Percentiles rank a stretch among this genome's conserved stretches.
phyloP scores from a whole-genome alignment of 768 basidiomycete genomes.

The Megacollybia marginata region DNA sequence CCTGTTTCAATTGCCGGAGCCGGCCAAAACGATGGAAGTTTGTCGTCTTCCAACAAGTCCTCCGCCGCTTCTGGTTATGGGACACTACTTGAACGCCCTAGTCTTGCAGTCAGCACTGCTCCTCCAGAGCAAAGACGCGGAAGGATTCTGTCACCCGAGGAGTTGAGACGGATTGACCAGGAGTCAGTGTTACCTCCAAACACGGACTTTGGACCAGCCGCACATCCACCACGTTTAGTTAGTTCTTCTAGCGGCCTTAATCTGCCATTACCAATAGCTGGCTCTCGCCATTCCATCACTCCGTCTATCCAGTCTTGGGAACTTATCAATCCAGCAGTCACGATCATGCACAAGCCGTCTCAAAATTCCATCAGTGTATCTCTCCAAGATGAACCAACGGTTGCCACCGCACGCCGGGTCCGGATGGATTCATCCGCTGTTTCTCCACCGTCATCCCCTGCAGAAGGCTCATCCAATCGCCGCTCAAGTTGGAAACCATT shows the following conservation, averaged over 20 bases:
- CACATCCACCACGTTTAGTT: conserved; percentile 27
- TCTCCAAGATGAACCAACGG: conserved; percentile 26
- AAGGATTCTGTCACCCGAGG: conserved; percentile 27
- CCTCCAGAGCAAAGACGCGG: conserved; percentile 8
- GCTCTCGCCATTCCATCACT: too few relatives aligned
- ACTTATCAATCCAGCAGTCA: too few relatives aligned
- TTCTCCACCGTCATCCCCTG: conserved; percentile 10
- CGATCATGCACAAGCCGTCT: too few relatives aligned
- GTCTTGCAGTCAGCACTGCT: too few relatives aligned
- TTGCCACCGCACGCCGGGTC: conserved; percentile 48
- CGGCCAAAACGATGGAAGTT: too few relatives aligned
- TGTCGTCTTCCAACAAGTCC: too few relatives aligned
- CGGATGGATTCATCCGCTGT: conserved; percentile 16
- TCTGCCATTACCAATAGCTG: conserved; percentile 1
- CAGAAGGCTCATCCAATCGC: conserved; percentile 18
- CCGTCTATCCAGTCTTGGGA: too few relatives aligned
- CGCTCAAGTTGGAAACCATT: conserved; percentile 27
- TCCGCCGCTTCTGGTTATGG: too few relatives aligned
- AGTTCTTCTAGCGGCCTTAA: conserved; percentile 20
- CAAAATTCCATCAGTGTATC: not conserved
- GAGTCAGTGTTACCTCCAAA: not conserved
- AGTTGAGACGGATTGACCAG: conserved; percentile 18
- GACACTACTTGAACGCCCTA: too few relatives aligned
- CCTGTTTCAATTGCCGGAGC: not conserved
- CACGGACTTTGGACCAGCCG: conserved; percentile 21